Base-by-base conservation (phyloP, 2,329 filamentous ascomycete species). In the Fusarium praegraminearum region DNA sequence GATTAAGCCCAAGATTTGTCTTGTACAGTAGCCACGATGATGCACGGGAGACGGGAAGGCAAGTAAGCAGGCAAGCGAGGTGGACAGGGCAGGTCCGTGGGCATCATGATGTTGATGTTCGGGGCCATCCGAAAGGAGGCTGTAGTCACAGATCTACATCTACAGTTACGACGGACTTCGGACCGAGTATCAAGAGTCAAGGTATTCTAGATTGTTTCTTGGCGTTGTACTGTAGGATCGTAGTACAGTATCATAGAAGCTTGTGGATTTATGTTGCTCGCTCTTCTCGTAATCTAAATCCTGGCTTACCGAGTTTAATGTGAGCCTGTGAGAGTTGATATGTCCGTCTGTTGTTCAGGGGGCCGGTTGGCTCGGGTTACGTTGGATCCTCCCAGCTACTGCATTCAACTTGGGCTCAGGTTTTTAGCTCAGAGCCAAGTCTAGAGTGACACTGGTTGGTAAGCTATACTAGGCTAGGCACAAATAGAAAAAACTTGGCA, bases 61-160 rank as follows among this genome's bases (percentile, higher is more conserved):
- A 18, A 41, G 49, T 35, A 51, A 43, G n/a, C 16, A 52, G 26
- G 49, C 33, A 18, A 52, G 49, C 49, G 36, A 52, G 16, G 22
- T 41, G 43, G 66, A 51, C 55, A 61, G 33, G 36, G 41, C 12
- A 46, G 36, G 53, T 53, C 43, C 50, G 69, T 65, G 59, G 44
- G 54, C 43, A 53, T 47, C 52, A 38, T 62, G n/a, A 62, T n/a
- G 28, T 63, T 50, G 56, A 64, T 71, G 58, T 47, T 52, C 66
- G 69, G 65, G 67, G 69, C 69, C 71, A 67, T 69, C 61, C 71
- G 71, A 52, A 22, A 38, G 40, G 33, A 61, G 44, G 59, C 40
- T 58, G 38, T 57, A 45, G 66, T 59, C 44, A 54, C 61, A 60
- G 41, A 65, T 65, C 54, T 61, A 66, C 61, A 65, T 65, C 54